Conservation (phyloP, 1,284 basidiomycete species). For the Laetiporus sulphureus region DNA sequence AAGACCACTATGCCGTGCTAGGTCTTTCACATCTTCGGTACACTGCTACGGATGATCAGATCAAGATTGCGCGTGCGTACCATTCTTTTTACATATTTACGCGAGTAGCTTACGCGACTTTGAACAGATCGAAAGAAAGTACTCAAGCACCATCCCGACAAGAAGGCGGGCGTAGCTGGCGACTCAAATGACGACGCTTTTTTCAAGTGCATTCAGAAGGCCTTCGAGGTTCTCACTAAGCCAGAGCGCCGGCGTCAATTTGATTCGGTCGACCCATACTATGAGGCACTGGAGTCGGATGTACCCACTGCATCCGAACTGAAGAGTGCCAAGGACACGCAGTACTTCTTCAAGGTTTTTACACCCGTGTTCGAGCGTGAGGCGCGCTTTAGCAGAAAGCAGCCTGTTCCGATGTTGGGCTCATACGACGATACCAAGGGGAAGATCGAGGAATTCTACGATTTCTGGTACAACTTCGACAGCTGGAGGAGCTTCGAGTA, state of each 20-base stretch:
- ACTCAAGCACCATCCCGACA: conserved; percentile 98
- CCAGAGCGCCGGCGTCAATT: conserved; percentile 90
- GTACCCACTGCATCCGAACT: conserved; percentile 65
- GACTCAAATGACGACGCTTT: conserved; percentile 93
- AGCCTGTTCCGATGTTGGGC: conserved; percentile 86
- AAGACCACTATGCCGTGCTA: conserved; percentile 96
- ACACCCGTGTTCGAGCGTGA: conserved; percentile 86
- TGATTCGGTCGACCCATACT: conserved; percentile 89
- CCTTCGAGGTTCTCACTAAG: conserved; percentile 87
- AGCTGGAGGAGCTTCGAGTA: conserved; percentile 98
- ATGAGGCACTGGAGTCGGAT: conserved; percentile 71
- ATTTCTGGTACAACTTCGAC: conserved; percentile 99
- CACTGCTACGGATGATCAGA: conserved; percentile 86
- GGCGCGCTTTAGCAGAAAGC: conserved; percentile 83
- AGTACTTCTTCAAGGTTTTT: conserved; percentile 51
- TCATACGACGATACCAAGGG: conserved; percentile 68
- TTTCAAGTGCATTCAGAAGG: conserved; percentile 99
- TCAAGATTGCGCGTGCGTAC: conserved; percentile 90
- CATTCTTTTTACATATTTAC: background rate
- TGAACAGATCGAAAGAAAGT: conserved; percentile 94
- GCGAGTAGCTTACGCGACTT: background rate
- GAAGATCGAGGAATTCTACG: conserved; percentile 91
- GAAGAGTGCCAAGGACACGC: conserved; percentile 48
- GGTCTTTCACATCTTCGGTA: conserved; percentile 89
- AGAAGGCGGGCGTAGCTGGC: conserved; percentile 79